phyloP scores from a whole-genome alignment of 1,284 basidiomycete species.

The Ganoderma sp. region DNA sequence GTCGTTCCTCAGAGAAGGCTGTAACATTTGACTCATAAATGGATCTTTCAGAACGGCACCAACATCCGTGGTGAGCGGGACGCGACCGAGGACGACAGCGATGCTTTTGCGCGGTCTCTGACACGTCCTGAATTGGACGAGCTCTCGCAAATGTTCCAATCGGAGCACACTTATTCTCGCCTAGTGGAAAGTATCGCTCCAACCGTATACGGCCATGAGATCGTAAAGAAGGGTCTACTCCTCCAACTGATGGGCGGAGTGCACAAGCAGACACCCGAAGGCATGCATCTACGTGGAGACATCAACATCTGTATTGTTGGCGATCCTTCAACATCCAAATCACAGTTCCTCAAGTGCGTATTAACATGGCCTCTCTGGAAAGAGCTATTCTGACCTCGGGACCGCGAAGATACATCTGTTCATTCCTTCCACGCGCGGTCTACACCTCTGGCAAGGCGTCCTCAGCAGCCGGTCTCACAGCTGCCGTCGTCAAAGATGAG shows the following conservation, averaged over 20 bases:
- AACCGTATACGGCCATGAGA: conserved; percentile 98
- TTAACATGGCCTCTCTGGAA: not conserved
- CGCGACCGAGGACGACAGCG: conserved; percentile 75
- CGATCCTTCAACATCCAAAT: conserved; percentile 96
- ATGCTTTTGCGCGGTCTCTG: conserved; percentile 85
- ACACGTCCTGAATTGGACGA: conserved; percentile 96
- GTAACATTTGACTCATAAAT: not conserved
- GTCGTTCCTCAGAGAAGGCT: conserved; percentile 36
- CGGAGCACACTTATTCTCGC: conserved; percentile 92
- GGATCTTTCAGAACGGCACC: conserved; percentile 65
- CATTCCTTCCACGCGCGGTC: conserved; percentile 97
- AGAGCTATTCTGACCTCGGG: not conserved
- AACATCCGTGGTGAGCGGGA: conserved; percentile 90
- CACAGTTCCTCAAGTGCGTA: conserved; percentile 95
- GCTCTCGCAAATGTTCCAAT: conserved; percentile 91
- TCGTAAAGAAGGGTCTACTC: conserved; percentile 98
- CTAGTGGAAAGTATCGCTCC: conserved; percentile 96
- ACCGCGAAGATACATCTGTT: conserved; percentile 86
- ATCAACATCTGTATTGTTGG: conserved; percentile 99
- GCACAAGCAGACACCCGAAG: conserved; percentile 95
- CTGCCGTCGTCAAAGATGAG: conserved; percentile 98
- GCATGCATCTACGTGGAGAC: conserved; percentile 97
- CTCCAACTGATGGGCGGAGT: conserved; percentile 99
- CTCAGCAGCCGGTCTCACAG: conserved; percentile 97
- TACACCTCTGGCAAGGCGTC: conserved; percentile 99